Conservation (phyloP, 176 grass and related monocot species). For the Lolium perenne region DNA sequence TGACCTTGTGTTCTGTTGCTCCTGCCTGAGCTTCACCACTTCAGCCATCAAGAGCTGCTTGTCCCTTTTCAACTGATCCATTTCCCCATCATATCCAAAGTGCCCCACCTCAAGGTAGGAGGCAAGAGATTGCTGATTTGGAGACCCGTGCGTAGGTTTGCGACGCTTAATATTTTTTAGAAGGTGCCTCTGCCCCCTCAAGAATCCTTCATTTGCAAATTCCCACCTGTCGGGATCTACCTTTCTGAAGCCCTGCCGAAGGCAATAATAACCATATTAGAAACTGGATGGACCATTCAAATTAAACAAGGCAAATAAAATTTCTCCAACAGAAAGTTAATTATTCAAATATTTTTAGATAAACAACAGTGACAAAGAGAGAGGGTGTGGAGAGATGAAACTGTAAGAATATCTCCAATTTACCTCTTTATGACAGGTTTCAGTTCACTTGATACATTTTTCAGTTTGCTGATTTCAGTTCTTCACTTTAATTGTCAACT, state of each 20-base stretch:
- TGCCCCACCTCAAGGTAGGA: constrained; percentile 86
- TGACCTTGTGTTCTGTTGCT: constrained; percentile 83
- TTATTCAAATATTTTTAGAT: constrained; percentile 11
- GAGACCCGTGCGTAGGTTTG: constrained; percentile 54
- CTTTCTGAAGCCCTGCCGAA: constrained; percentile 93
- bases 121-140: constrained; percentile 66
- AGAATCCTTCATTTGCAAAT: constrained; percentile 92
- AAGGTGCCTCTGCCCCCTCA: constrained; percentile 82
- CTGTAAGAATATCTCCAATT: constrained; percentile 33
- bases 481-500: constrained; percentile 35
- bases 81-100: constrained; percentile 77
- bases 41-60: constrained; percentile 78
- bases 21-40: constrained; percentile 92
- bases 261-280: constrained; percentile 18
- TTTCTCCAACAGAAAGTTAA: constrained; percentile 24
- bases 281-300: constrained; percentile 34
- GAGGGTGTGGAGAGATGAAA: background rate
- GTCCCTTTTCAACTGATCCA: constrained; percentile 80
- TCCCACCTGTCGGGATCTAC: constrained; percentile 95
- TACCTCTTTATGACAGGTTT: constrained; percentile 59
- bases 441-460: constrained; percentile 44
- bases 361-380: background rate
- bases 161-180: constrained; percentile 92
- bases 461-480: constrained; percentile 35
- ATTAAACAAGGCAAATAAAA: background rate